These are phyloP conservation scores for Linnemannia schmuckeri DNA, from an alignment of 192 early-diverging fungal genomes.

Conservation along the genomic window DNA sequence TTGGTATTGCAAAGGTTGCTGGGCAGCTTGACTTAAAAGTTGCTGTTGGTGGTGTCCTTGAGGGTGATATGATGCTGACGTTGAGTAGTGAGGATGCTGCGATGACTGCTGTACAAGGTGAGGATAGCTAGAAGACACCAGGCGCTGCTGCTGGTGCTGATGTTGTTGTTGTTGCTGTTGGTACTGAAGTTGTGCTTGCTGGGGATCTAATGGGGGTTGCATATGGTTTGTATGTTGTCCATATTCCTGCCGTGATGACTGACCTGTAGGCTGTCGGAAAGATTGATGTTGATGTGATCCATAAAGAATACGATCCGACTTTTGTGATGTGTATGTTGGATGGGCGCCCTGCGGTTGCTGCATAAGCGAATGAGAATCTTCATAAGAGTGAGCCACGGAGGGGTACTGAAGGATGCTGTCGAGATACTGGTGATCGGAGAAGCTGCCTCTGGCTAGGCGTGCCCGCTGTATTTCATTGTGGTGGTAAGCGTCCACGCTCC, in stretches of 20 bases:
- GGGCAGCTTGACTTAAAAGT: conserved; percentile 28
- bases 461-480: conserved; percentile 50
- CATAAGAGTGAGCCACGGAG: conserved; percentile 16
- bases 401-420: conserved; percentile 38
- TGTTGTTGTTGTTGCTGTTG: conserved; percentile 32
- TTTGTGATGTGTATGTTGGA: conserved; percentile 20
- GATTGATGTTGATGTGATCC: conserved; percentile 23
- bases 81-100: conserved; percentile 30
- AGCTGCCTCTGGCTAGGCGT: conserved; percentile 44
- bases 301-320: conserved; percentile 33
- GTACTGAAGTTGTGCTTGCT: conserved; percentile 25
- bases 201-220: conserved; percentile 17
- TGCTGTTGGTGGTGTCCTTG: conserved; percentile 23
- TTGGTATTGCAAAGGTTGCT: conserved; percentile 37
- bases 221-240: conserved; percentile 18
- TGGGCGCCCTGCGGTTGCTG: conserved; percentile 34
- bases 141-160: conserved; percentile 23
- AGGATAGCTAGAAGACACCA: conserved; percentile 18
- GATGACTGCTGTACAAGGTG: conserved; percentile 39
- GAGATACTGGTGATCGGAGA: conserved; percentile 51
- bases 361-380: conserved; percentile 38
- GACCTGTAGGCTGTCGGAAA: conserved; percentile 20
- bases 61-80: conserved; percentile 12
- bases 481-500: conserved; percentile 54
- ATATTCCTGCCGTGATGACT: conserved; percentile 31